Conservation (phyloP, 2,329 filamentous ascomycete species). For the Clarireedia sp. region DNA sequence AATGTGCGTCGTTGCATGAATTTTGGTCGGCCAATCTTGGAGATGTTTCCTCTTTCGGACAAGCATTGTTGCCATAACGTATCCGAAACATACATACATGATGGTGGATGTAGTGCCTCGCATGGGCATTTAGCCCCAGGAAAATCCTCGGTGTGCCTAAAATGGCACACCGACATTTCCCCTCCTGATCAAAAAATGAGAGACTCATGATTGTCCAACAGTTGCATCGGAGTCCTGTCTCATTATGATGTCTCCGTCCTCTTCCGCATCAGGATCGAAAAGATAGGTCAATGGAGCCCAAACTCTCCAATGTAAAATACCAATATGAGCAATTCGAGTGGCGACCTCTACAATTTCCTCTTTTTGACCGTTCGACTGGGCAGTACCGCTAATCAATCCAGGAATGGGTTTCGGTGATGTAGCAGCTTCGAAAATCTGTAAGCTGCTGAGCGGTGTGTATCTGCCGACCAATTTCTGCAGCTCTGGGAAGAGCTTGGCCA, state of each 20-base stretch:
- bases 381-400: background rate
- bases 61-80: slow-evolving; percentile 1
- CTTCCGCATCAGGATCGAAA: slow-evolving; percentile 24
- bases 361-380: slow-evolving; percentile 12
- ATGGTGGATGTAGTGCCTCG: too few relatives aligned
- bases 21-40: background rate
- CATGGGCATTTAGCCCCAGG: background rate
- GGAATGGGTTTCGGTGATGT: slow-evolving; percentile 21
- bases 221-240: background rate
- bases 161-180: background rate
- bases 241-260: slow-evolving; percentile 15
- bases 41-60: background rate
- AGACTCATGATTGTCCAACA: background rate
- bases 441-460: slow-evolving; percentile 25
- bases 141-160: background rate
- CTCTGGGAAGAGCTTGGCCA: slow-evolving; percentile 21
- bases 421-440: slow-evolving; percentile 29
- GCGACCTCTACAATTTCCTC: slow-evolving; percentile 56
- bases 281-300: slow-evolving; percentile 72
- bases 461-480: slow-evolving; percentile 26
- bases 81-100: slow-evolving; percentile 1
- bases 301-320: slow-evolving; percentile 81
- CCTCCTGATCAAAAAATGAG: background rate
- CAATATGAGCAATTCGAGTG: slow-evolving; percentile 72
- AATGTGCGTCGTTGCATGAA: background rate